Base-by-base conservation (phyloP, 495 filamentous ascomycete genomes). In the Lentithecium fluviatile region DNA sequence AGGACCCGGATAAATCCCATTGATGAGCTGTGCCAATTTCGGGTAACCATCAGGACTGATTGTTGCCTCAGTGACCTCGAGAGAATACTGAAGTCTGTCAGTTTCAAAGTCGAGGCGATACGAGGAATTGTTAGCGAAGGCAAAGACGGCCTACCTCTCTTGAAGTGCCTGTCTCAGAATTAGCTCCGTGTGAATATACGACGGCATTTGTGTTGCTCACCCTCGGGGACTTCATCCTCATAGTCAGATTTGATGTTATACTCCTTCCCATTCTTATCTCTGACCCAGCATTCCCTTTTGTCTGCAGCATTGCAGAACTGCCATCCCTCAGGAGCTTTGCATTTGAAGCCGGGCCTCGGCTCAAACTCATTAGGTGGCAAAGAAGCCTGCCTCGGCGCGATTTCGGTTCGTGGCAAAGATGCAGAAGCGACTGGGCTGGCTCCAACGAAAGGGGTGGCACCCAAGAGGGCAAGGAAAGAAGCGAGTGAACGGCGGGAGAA, bases 1-100 rank as follows among this genome's bases (percentile, higher is more conserved):
- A 5, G 58, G 59, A 12, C 70, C 73, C 17, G 73, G 73, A 53
- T 60, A 70, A 25, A 69, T 64, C 12, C 58, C 60, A 52, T 75
- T 71, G 60, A 73, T 57, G 17, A 69, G 19, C 53, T 71, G 53
- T n/a, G 66, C 64, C 17, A 56, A 29, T 20, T 63, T 60, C 7
- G 19, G 19, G n/a, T 40, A 56, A 1, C 62, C 62, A 56, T 65
- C 62, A 11, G 56, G 53, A n/a, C 26, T 19, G 34, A 60, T 21
- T 10, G 0, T 5, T 12, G 21, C 25, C 43, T 65, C 50, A 2
- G 50, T 38, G 29, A 65, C 21, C 15, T 48, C 42, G n/a, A 65
- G 48, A 37, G 32, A 24, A 48, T 50, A 50, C 13, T 13, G 11
- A 40, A 12, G 8, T 26, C 5, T 42, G 10, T 49, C 34, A 45